These are phyloP conservation scores for Hemileccinum impolitum DNA, from an alignment of 768 basidiomycete genomes.

Conservation along the genomic window DNA sequence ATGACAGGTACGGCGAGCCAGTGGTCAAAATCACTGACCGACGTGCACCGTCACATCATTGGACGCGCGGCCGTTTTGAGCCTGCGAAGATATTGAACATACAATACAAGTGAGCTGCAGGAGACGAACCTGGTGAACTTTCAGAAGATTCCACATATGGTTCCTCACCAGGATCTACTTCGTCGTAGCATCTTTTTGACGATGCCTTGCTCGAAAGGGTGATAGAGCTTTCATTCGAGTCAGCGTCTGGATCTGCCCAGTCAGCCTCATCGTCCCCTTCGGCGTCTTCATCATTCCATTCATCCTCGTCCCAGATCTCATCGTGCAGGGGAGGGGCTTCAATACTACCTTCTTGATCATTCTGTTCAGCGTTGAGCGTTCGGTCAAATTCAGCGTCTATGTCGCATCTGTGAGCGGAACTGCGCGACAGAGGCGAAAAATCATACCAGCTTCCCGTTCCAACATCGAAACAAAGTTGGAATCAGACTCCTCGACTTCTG, in stretches of 20 bases:
- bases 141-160: conserved; percentile 31
- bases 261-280: conserved; percentile 43
- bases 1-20: neutral
- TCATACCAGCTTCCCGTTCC: conserved; percentile 31
- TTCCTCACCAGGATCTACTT: conserved; percentile 44
- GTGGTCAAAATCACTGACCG: neutral
- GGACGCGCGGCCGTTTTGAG: conserved; percentile 43
- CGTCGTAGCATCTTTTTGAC: conserved; percentile 49
- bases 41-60: conserved; percentile 23
- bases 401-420: conserved; percentile 7
- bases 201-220: conserved; percentile 52
- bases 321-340: conserved; percentile 16
- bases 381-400: conserved; percentile 27
- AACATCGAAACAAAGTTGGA: conserved; percentile 24
- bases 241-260: conserved; percentile 47
- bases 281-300: conserved; percentile 36
- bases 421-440: neutral
- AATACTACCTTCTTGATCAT: conserved; percentile 14
- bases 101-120: neutral
- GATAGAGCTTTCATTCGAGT: conserved; percentile 50
- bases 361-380: conserved; percentile 17
- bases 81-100: conserved; percentile 27
- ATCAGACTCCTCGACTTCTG: conserved; percentile 28
- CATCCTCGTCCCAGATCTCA: conserved; percentile 30
- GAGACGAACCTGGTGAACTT: conserved; percentile 45